Percentiles rank a stretch among this genome's conserved stretches.
These are phyloP conservation scores for Kuraishia cidri DNA, from an alignment of 805 yeast genomes.

Conservation along the genomic window DNA sequence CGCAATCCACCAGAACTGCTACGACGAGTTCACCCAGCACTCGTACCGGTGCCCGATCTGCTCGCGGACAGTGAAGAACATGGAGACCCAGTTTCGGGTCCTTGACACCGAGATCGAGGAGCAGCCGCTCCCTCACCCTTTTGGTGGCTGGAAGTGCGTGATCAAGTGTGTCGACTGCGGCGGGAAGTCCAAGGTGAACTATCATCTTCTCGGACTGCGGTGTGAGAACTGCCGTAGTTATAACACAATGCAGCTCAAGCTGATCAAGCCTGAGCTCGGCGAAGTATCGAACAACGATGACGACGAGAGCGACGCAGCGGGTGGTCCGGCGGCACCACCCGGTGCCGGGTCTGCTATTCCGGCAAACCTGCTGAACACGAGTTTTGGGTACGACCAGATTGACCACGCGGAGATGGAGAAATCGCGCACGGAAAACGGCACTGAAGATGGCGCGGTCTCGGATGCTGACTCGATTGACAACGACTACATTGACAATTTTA, in stretches of 20 bases:
- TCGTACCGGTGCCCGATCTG: slow-evolving; percentile 90
- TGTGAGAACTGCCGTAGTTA: slow-evolving; percentile 85
- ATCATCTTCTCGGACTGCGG: slow-evolving; percentile 80
- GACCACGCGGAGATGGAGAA: slow-evolving; percentile 1
- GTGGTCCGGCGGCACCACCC: not conserved
- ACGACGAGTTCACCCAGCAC: slow-evolving; percentile 71
- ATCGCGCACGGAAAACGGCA: not conserved
- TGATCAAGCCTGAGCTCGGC: slow-evolving; percentile 51
- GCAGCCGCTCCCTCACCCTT: slow-evolving; percentile 76
- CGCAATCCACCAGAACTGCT: slow-evolving; percentile 83
- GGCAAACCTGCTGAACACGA: slow-evolving; percentile 18
- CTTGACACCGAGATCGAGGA: slow-evolving; percentile 74
- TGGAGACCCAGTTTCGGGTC: slow-evolving; percentile 83
- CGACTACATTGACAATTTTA: slow-evolving; percentile 20
- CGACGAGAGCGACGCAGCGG: slow-evolving; percentile 1
- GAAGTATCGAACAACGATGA: slow-evolving; percentile 16
- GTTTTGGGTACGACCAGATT: slow-evolving; percentile 20
- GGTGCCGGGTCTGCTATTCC: not conserved
- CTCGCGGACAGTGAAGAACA: slow-evolving; percentile 73
- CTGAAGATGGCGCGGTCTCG: not conserved
- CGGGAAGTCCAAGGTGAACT: slow-evolving; percentile 65
- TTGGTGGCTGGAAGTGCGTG: slow-evolving; percentile 65
- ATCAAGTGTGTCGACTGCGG: slow-evolving; percentile 83
- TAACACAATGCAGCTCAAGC: slow-evolving; percentile 67
- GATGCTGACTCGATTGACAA: slow-evolving; percentile 11